Percentiles rank a stretch among this genome's conserved stretches.
Evolutionary conservation across 495 filamentous ascomycete genomes (phyloP).

Genomic region (Talaromyces proteolyticus): DNA sequence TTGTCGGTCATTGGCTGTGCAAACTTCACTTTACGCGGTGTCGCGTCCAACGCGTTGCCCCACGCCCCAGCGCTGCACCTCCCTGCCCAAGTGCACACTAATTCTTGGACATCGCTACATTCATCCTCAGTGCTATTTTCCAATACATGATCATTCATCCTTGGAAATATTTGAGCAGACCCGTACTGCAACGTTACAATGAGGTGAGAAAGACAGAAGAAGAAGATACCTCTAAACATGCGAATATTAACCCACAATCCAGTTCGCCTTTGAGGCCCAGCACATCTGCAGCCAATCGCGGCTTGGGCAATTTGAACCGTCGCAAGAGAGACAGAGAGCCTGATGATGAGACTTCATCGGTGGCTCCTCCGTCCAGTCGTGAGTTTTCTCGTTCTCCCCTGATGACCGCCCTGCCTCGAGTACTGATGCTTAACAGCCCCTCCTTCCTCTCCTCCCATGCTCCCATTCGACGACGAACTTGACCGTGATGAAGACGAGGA

Average conservation of each 20-base stretch:
- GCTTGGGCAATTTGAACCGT: constrained; percentile 49
- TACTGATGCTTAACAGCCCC: constrained; percentile 26
- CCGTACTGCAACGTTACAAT: too few relatives aligned
- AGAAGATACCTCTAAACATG: constrained; percentile 4
- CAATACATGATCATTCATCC: too few relatives aligned
- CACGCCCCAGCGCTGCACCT: too few relatives aligned
- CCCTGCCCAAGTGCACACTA: too few relatives aligned
- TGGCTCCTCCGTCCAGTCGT: constrained; percentile 68
- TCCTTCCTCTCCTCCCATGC: constrained; percentile 40
- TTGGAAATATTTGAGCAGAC: too few relatives aligned
- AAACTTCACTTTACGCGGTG: too few relatives aligned
- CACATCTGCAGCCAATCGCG: constrained; percentile 84
- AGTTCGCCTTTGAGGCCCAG: constrained; percentile 80
- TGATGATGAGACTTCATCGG: constrained; percentile 70
- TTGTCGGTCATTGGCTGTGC: too few relatives aligned
- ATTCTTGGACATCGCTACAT: too few relatives aligned
- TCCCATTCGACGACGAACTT: constrained; percentile 66
- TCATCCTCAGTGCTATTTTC: too few relatives aligned
- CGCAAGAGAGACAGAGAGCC: constrained; percentile 80
- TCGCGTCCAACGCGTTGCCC: too few relatives aligned
- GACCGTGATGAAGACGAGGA: constrained; percentile 69
- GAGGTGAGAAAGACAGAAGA: constrained; percentile 25
- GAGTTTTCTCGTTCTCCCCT: constrained; percentile 21
- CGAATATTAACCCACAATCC: constrained; percentile 14
- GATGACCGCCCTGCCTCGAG: not conserved